Conservation (phyloP, 768 basidiomycete species). For the Boletus eberwhitei region DNA sequence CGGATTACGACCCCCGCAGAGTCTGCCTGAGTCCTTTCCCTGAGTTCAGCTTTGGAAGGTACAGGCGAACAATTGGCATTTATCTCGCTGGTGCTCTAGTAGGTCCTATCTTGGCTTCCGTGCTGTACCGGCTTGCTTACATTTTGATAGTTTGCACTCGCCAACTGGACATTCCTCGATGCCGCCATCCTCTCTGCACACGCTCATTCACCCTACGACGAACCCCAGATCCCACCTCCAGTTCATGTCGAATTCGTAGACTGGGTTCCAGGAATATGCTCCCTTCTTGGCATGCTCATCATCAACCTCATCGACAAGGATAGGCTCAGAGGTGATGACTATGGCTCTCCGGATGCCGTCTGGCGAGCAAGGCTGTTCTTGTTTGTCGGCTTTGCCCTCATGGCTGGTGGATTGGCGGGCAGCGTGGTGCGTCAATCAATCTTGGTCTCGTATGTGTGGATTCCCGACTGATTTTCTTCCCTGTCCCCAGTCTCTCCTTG, state of each 20-base stretch:
- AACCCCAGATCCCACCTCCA: conserved; percentile 64
- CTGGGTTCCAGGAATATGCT: conserved; percentile 96
- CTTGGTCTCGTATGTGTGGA: neutral
- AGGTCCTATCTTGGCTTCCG: conserved; percentile 34
- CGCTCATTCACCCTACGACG: conserved; percentile 69
- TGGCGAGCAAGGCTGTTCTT: conserved; percentile 89
- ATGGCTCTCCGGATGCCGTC: conserved; percentile 79
- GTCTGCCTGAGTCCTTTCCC: conserved; percentile 90
- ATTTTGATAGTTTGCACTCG: conserved; percentile 74
- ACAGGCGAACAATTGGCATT: conserved; percentile 80
- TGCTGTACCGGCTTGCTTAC: neutral
- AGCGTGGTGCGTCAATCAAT: conserved; percentile 71
- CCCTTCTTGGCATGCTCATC: conserved; percentile 86
- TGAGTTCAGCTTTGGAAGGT: conserved; percentile 65
- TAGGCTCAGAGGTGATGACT: conserved; percentile 75
- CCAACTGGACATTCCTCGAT: conserved; percentile 94
- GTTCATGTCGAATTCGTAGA: conserved; percentile 90
- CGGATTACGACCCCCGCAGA: conserved; percentile 80
- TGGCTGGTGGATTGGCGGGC: conserved; percentile 98
- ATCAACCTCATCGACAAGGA: conserved; percentile 96
- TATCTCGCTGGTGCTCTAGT: conserved; percentile 92
- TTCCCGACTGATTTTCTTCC: neutral
- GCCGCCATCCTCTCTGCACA: conserved; percentile 89
- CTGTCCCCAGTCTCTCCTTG: conserved; percentile 65
- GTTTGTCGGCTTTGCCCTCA: conserved; percentile 93